Conservation (phyloP, 2,329 filamentous ascomycete species). For the Blastomyces silverae region DNA sequence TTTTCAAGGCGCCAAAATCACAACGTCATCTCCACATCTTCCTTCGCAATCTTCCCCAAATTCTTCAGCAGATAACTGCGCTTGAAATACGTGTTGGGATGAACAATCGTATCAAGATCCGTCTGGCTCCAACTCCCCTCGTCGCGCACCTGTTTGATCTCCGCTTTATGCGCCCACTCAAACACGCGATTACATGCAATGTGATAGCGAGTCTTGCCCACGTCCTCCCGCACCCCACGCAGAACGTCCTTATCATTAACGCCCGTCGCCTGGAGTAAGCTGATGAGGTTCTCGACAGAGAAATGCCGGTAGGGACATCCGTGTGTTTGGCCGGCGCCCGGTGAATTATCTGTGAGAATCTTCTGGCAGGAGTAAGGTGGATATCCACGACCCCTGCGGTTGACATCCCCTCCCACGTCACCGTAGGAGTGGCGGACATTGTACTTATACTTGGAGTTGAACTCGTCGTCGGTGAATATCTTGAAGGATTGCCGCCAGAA, state of each 20-base stretch:
- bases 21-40: slow-evolving; percentile 51
- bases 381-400: slow-evolving; percentile 79
- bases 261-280: slow-evolving; percentile 69
- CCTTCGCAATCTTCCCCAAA: slow-evolving; percentile 50
- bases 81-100: slow-evolving; percentile 98
- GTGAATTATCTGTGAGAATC: slow-evolving; percentile 81
- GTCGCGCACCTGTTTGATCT: slow-evolving; percentile 70
- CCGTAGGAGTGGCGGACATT: slow-evolving; percentile 94
- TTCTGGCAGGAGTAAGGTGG: slow-evolving; percentile 92
- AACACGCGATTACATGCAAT: slow-evolving; percentile 97
- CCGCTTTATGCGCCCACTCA: slow-evolving; percentile 72
- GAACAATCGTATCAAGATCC: slow-evolving; percentile 88
- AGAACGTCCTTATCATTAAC: slow-evolving; percentile 71
- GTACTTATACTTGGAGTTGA: slow-evolving; percentile 97
- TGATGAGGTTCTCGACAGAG: slow-evolving; percentile 73
- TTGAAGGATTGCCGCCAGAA: slow-evolving; percentile 89
- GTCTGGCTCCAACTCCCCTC: slow-evolving; percentile 63
- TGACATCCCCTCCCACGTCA: slow-evolving; percentile 87
- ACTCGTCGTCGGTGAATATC: slow-evolving; percentile 83
- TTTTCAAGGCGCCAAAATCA: slow-evolving; percentile 12
- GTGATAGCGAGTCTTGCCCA: slow-evolving; percentile 80
- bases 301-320: slow-evolving; percentile 98
- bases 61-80: slow-evolving; percentile 85
- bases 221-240: slow-evolving; percentile 78
- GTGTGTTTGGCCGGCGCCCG: slow-evolving; percentile 79